A percentile compares a stretch with the other conserved stretches of the same genome.
Evolutionary conservation across 306 rosid species (phyloP).

Genomic region (Ammopiptanthus mongolicus): DNA sequence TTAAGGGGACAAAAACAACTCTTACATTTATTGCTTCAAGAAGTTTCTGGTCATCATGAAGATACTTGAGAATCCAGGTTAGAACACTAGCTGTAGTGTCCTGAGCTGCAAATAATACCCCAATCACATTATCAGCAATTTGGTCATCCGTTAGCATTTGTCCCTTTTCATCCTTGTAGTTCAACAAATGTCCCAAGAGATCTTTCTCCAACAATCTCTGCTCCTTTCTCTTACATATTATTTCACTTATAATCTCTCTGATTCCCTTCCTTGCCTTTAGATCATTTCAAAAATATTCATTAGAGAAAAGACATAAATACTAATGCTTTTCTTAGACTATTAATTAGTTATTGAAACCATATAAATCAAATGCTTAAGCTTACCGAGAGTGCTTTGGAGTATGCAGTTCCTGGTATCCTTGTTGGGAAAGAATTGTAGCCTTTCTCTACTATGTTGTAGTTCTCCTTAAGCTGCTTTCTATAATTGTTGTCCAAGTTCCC

Average conservation of each 20-base stretch:
- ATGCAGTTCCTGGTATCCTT: constrained; percentile 62
- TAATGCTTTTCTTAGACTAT: neutral
- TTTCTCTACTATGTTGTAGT: constrained; percentile 65
- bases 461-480: constrained; percentile 56
- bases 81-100: constrained; percentile 90
- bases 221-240: constrained; percentile 63
- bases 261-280: constrained; percentile 72
- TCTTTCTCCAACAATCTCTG: constrained; percentile 44
- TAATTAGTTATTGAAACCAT: neutral
- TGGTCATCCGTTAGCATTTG: constrained; percentile 46
- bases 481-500: constrained; percentile 54
- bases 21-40: constrained; percentile 63
- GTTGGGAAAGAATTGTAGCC: constrained; percentile 89
- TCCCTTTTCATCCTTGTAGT: constrained; percentile 50
- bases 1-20: neutral
- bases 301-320: neutral
- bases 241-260: constrained; percentile 53
- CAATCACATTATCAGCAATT: constrained; percentile 87
- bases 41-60: constrained; percentile 74
- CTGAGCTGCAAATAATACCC: constrained; percentile 90
- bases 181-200: constrained; percentile 60
- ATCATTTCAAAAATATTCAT: neutral
- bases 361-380: neutral
- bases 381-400: constrained; percentile 79
- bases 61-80: constrained; percentile 90